These are phyloP conservation scores for Hypholoma fasciculare DNA, from an alignment of 768 basidiomycete species.

Conservation along the genomic window DNA sequence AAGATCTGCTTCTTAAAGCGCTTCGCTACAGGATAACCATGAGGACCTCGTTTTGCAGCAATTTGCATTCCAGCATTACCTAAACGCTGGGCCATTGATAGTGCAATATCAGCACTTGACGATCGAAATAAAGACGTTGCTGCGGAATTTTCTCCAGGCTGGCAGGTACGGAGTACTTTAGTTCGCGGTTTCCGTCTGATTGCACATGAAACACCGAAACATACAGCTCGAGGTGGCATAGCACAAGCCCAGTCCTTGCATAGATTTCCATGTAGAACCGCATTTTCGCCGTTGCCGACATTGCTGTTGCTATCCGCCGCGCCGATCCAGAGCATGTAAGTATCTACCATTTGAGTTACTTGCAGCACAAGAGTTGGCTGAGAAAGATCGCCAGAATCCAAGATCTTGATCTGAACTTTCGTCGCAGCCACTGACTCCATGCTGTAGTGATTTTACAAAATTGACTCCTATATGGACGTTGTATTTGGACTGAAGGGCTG, in stretches of 20 bases:
- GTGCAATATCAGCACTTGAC: slow-evolving; percentile 58
- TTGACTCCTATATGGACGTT: neutral
- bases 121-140: slow-evolving; percentile 69
- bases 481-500: too few relatives aligned
- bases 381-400: slow-evolving; percentile 49
- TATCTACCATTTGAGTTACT: slow-evolving; percentile 63
- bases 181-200: neutral
- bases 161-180: slow-evolving; percentile 8
- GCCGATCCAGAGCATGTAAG: slow-evolving; percentile 85
- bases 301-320: slow-evolving; percentile 41
- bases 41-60: slow-evolving; percentile 11
- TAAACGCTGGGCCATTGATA: slow-evolving; percentile 78
- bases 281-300: slow-evolving; percentile 45
- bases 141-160: slow-evolving; percentile 38
- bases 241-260: slow-evolving; percentile 82
- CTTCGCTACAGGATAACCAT: slow-evolving; percentile 44
- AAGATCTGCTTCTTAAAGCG: slow-evolving; percentile 70
- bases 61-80: slow-evolving; percentile 45
- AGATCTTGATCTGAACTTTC: slow-evolving; percentile 45
- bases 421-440: slow-evolving; percentile 17
- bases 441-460: slow-evolving; percentile 1
- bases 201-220: slow-evolving; percentile 15
- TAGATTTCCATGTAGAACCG: slow-evolving; percentile 55
- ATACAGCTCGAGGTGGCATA: slow-evolving; percentile 57
- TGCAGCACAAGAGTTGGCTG: slow-evolving; percentile 65